A percentile compares a stretch with the other conserved stretches of the same genome.
Evolutionary conservation across 2,329 filamentous ascomycete genomes (phyloP).

Genomic region (Hypomyces perniciosus): DNA sequence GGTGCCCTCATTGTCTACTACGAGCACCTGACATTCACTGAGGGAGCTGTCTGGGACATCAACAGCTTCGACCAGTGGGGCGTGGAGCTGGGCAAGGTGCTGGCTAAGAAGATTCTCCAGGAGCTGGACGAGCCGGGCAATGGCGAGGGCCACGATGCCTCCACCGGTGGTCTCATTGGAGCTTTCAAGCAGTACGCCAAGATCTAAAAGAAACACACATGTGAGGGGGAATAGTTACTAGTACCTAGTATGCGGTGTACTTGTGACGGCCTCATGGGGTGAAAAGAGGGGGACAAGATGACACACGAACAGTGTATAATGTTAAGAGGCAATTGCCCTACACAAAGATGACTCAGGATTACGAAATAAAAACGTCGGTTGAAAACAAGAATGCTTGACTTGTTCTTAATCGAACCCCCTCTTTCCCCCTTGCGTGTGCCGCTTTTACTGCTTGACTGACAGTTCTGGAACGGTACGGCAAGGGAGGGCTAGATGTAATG

Average conservation of each 20-base stretch:
- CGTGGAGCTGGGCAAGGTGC: slow-evolving; percentile 92
- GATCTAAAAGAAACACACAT: slow-evolving; percentile 31
- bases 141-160: slow-evolving; percentile 71
- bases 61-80: slow-evolving; percentile 99
- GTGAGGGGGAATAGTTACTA: background rate
- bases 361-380: too few relatives aligned
- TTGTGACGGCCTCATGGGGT: background rate
- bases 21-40: slow-evolving; percentile 96
- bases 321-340: too few relatives aligned
- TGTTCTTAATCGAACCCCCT: too few relatives aligned
- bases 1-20: slow-evolving; percentile 98
- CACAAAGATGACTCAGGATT: too few relatives aligned
- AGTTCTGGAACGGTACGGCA: background rate
- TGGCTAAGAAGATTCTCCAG: slow-evolving; percentile 84
- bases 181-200: slow-evolving; percentile 76
- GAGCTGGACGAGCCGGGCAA: slow-evolving; percentile 78
- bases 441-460: too few relatives aligned
- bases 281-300: too few relatives aligned
- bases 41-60: slow-evolving; percentile 98
- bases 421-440: too few relatives aligned
- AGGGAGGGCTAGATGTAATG: background rate
- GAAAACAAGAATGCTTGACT: too few relatives aligned
- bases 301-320: too few relatives aligned
- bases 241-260: background rate
- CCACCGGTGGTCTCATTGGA: slow-evolving; percentile 81